phyloP scores from a whole-genome alignment of 2,329 filamentous ascomycete genomes.

The Chaetomiaceae sp. region DNA sequence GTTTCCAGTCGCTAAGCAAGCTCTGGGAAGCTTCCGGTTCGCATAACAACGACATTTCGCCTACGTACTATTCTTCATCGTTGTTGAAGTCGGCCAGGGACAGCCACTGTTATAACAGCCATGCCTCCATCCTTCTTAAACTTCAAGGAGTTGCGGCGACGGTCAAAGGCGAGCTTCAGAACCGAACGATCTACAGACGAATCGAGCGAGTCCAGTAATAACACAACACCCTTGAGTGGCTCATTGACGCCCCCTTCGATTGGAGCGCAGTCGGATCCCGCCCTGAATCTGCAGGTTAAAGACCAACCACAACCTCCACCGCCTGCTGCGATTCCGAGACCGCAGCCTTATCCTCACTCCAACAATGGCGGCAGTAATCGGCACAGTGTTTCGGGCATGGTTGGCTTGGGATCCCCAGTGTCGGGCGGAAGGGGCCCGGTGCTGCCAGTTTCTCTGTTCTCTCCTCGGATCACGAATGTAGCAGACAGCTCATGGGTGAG shows the following conservation, averaged over 20 bases:
- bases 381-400: slow-evolving; percentile 61
- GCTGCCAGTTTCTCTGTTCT: slow-evolving; percentile 69
- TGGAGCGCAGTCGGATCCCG: slow-evolving; percentile 60
- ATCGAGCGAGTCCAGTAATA: slow-evolving; percentile 57
- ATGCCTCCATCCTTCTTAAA: slow-evolving; percentile 65
- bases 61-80: not conserved
- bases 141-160: slow-evolving; percentile 67
- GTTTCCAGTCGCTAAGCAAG: not conserved
- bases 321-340: slow-evolving; percentile 32
- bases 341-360: slow-evolving; percentile 35
- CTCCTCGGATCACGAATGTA: slow-evolving; percentile 74
- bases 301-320: slow-evolving; percentile 34
- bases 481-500: slow-evolving; percentile 80
- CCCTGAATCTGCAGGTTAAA: slow-evolving; percentile 59
- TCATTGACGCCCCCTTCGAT: slow-evolving; percentile 73
- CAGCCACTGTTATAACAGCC: slow-evolving; percentile 11
- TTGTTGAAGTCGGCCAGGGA: not conserved
- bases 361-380: slow-evolving; percentile 47
- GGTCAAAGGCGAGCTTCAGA: slow-evolving; percentile 70
- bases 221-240: slow-evolving; percentile 61
- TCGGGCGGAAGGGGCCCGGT: slow-evolving; percentile 49
- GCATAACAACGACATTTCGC: not conserved
- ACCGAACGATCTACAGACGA: slow-evolving; percentile 59
- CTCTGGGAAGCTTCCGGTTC: not conserved
- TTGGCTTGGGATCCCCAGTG: slow-evolving; percentile 54